These are phyloP conservation scores for Corchorus olitorius DNA, from an alignment of 345 rosid species.

Conservation along the genomic window DNA sequence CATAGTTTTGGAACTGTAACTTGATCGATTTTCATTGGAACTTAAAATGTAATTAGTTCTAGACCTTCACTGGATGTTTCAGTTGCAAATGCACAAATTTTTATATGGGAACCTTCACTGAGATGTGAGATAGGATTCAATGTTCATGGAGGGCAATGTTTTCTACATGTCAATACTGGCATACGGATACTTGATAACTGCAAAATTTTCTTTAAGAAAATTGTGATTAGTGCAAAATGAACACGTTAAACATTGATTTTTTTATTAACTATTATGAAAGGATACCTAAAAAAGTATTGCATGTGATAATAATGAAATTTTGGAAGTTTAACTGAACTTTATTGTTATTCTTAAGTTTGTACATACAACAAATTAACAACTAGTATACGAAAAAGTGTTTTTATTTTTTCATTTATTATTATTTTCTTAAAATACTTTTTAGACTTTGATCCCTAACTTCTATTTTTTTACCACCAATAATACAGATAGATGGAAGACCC, in stretches of 20 bases:
- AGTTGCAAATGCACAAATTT: not conserved
- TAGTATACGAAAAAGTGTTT: not conserved
- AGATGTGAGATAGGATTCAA: not conserved
- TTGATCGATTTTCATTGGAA: not conserved
- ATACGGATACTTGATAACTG: no score
- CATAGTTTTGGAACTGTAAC: not conserved
- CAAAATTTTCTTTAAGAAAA: not conserved
- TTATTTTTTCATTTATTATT: not conserved
- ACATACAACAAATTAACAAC: not conserved
- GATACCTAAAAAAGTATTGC: not conserved
- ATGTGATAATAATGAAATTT: not conserved
- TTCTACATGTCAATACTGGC: no score
- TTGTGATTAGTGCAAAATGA: not conserved
- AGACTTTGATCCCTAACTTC: not conserved
- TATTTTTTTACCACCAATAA: not conserved
- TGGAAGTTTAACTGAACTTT: not conserved
- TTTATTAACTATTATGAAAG: not conserved
- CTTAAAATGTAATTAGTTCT: not conserved
- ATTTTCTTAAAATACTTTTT: not conserved
- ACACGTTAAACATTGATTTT: not conserved
- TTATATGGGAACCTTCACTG: not conserved
- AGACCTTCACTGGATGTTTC: not conserved
- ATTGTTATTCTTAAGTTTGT: not conserved
- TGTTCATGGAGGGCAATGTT: not conserved
- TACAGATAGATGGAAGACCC: not conserved